Evolutionary conservation across 805 yeast genomes (phyloP), one percentile per base, ranked within the genome.

Genomic region (Teunomyces panamensis): DNA sequence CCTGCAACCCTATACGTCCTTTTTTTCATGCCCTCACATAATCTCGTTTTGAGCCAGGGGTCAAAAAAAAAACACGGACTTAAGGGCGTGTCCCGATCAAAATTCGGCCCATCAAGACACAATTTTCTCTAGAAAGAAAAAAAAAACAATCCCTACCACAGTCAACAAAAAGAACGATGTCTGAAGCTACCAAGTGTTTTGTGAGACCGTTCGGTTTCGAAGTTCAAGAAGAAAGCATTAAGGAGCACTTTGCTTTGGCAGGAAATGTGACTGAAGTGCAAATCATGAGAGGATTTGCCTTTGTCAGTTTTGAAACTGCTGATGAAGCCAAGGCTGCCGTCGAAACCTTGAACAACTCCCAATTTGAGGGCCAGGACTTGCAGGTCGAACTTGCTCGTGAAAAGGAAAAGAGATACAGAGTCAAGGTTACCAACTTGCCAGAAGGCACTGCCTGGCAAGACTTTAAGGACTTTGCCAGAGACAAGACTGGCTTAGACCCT

Each of bases 391-490:
- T 69, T 56, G 84, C 85, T 44, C 76, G 76, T 53, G 78, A 75
- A 59, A 79, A 70, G 60, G 78, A 74, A 58, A 79, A 70, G 61
- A 79, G 76, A 48, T 81, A 73, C 72, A 81, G 94, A 75, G 82
- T 84, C 50, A 79, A 83, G 62, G 80, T 87, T 30, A 68, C 80
- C 56, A 81, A 81, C 68, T 74, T 87, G 60, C 91, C 91, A 57
- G 86, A 84, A 57, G 83, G 84, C 53, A 77, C 87, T 49, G 83
- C 89, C 44, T 87, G 95, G 95, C 94, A 87, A 76, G 92, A 86
- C 60, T 78, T 87, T 63, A 87, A 90, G 75, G 98, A 92, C 73
- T 83, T 88, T 64, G 90, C 89, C 55, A 80, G 96, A 65, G 90
- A 86, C 52, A 85, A 81, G 68, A 81, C 80, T 48, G 73, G 78